These are phyloP conservation scores for Neurospora sp. DNA, from an alignment of 495 filamentous ascomycete species.

Conservation along the genomic window DNA sequence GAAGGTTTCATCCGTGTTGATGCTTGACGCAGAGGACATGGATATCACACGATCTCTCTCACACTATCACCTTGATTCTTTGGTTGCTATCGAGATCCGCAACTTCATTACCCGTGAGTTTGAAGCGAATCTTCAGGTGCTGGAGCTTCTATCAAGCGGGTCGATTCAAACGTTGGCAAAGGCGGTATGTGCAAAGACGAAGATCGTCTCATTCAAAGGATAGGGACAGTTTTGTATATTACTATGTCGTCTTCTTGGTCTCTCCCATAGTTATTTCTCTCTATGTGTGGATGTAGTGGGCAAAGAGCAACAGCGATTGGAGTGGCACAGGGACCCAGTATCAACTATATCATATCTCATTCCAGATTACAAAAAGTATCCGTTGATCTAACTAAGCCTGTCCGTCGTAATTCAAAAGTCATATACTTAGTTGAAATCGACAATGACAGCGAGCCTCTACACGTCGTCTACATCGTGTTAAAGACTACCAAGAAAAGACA, in stretches of 20 bases:
- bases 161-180: constrained; percentile 38
- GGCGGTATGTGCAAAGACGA: constrained; percentile 41
- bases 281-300: neutral
- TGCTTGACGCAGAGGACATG: constrained; percentile 43
- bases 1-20: constrained; percentile 40
- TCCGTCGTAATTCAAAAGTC: neutral
- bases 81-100: constrained; percentile 45
- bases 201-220: constrained; percentile 20
- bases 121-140: constrained; percentile 44
- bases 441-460: neutral
- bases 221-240: neutral
- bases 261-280: neutral
- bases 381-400: neutral
- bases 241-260: neutral
- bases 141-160: constrained; percentile 42
- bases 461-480: neutral
- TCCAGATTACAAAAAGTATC: too few relatives aligned
- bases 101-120: constrained; percentile 41
- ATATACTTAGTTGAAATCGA: neutral
- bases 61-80: constrained; percentile 43
- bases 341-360: neutral
- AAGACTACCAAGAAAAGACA: neutral
- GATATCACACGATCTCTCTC: constrained; percentile 37
- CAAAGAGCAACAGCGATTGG: neutral
- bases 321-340: neutral